phyloP scores from a whole-genome alignment of 2,329 filamentous ascomycete species.

The Blastomyces gilchristii region DNA sequence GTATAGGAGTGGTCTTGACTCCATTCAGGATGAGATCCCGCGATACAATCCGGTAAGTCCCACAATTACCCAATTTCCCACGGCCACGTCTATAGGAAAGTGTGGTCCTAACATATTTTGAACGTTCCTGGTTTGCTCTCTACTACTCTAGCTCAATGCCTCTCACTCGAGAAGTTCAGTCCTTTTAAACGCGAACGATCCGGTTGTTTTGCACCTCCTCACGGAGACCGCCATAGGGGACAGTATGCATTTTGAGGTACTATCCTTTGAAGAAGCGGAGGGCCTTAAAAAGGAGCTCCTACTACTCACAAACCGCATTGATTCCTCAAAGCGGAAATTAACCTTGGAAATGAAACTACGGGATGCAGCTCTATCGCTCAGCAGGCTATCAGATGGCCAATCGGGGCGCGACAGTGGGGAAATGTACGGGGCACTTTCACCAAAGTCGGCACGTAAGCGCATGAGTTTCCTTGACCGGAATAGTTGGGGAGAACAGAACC shows the following conservation, averaged over 20 bases:
- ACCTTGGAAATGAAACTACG: constrained; percentile 87
- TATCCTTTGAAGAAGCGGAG: constrained; percentile 88
- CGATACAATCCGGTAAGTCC: constrained; percentile 49
- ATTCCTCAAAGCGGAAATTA: constrained; percentile 70
- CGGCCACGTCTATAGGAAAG: neutral
- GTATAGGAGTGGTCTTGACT: constrained; percentile 48
- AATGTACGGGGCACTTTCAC: constrained; percentile 27
- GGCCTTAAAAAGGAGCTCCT: constrained; percentile 77
- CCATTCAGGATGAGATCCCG: constrained; percentile 45
- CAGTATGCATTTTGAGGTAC: constrained; percentile 70
- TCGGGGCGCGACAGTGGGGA: constrained; percentile 33
- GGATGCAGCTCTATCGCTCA: constrained; percentile 81
- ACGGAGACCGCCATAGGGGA: constrained; percentile 89
- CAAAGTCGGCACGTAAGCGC: constrained; percentile 44
- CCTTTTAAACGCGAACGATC: constrained; percentile 41
- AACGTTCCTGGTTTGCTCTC: neutral
- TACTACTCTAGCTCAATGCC: constrained; percentile 43
- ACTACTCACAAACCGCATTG: constrained; percentile 62
- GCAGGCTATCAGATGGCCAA: constrained; percentile 64
- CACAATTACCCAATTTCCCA: neutral
- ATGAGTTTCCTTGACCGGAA: constrained; percentile 41
- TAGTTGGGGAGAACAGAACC: constrained; percentile 24
- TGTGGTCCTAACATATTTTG: constrained; percentile 4
- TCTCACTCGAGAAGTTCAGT: constrained; percentile 26
- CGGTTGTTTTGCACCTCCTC: constrained; percentile 76